Base-by-base conservation (phyloP, 345 rosid genomes). In the Laguncularia racemosa region DNA sequence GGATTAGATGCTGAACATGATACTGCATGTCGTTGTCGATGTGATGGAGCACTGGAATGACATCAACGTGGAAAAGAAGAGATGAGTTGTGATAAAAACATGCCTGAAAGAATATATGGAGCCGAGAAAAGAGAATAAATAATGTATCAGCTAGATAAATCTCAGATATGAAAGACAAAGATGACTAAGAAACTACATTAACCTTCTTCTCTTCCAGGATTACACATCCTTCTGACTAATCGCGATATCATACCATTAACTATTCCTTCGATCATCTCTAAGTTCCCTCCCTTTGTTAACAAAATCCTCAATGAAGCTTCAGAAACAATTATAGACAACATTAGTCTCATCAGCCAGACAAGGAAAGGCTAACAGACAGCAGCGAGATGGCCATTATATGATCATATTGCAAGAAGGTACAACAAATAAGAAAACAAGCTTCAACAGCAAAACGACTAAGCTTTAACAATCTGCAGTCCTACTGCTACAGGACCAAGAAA, bases 1-100 rank as follows among this genome's bases (percentile, higher is more conserved):
- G 89, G 52, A 93, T 76, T 73, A 87, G 58, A 64, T 95, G 99
- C 69, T 92, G 95, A 64, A 90, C 70, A 59, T 62, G 64, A 61
- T 79, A 69, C 66, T 68, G 84, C 60, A 59, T 65, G 61, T 81
- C 78, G 19, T 66, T 55, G 66, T 78, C 78, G 18, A 28, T 58
- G 28, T 56, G 59, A 58, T 55, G 63, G 50, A 65, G 69, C 58
- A 61, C 87, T 78, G 73, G 65, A 62, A 69, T 59, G 58, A 63
- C 60, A 48, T 46, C 54, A 16, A 20, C 54, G 15, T 46, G 33
- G 19, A 59, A 7, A 67, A 20, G 23, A 59, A 53, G 16, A 40
- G 13, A 47, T 16, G 52, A 16, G 47, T 15, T 47, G 44, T 21
- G 1, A 33, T 33, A 33, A 33, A 6, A 33, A 4, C 1, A 33